A percentile compares a stretch with the other conserved stretches of the same genome.
Conservation (phyloP, 2,329 filamentous ascomycete species). For the Pseudogymnoascus destructans region DNA sequence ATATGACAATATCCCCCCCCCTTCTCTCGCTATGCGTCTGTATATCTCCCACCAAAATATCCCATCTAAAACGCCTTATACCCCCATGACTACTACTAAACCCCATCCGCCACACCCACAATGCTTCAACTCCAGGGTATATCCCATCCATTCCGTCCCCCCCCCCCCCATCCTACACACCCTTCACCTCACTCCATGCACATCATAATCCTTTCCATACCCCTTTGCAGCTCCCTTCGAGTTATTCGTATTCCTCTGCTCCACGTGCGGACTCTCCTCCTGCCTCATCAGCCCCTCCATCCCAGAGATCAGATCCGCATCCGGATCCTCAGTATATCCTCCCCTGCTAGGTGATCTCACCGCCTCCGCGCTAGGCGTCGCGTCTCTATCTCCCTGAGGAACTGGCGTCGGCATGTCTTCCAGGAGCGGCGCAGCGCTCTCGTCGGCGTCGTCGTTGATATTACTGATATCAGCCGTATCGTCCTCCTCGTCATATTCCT, state of each 20-base stretch:
- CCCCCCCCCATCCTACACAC: background rate
- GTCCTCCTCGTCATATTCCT: slow-evolving; percentile 15
- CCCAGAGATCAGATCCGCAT: slow-evolving; percentile 47
- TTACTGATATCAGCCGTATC: slow-evolving; percentile 27
- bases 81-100: slow-evolving; percentile 1
- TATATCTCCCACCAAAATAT: background rate
- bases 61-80: background rate
- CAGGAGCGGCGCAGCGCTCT: background rate
- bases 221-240: background rate
- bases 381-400: background rate
- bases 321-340: slow-evolving; percentile 32
- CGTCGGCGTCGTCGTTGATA: slow-evolving; percentile 18
- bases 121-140: slow-evolving; percentile 7
- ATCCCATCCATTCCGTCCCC: background rate
- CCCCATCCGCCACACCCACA: background rate
- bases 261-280: background rate
- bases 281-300: slow-evolving; percentile 31
- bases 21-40: background rate
- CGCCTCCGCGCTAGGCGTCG: slow-evolving; percentile 15
- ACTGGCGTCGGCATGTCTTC: background rate
- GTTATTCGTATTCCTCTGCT: background rate
- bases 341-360: slow-evolving; percentile 10
- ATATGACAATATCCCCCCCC: background rate
- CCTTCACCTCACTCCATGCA: background rate
- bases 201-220: background rate